Evolutionary conservation across 306 rosid genomes (phyloP).

Genomic region (Fragaria vesca): DNA sequence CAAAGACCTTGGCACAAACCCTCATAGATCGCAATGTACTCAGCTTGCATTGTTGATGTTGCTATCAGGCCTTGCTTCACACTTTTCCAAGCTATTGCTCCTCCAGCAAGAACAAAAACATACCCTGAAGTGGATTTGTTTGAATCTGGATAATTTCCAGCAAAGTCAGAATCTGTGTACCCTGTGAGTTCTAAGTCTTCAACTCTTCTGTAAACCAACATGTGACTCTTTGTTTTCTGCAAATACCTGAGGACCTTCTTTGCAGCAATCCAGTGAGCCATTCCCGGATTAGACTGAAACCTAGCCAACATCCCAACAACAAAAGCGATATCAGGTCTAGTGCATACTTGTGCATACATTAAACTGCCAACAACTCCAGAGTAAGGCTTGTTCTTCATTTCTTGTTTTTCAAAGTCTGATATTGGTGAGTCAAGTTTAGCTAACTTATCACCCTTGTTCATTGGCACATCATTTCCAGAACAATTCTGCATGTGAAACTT

Average conservation of each 20-base stretch:
- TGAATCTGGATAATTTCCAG: neutral
- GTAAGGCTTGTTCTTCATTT: neutral
- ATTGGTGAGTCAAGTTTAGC: neutral
- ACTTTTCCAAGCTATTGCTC: neutral
- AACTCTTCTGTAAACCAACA: neutral
- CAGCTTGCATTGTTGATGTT: neutral
- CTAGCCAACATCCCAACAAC: neutral
- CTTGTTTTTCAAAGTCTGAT: neutral
- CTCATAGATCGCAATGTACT: neutral
- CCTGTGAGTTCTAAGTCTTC: neutral
- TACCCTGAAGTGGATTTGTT: neutral
- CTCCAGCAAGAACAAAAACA: neutral
- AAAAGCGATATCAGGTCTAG: neutral
- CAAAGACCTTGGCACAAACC: neutral
- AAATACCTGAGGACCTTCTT: neutral
- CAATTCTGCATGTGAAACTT: neutral
- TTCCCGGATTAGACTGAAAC: neutral
- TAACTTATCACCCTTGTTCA: neutral
- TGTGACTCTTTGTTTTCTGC: neutral
- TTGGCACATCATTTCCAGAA: neutral
- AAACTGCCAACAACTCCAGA: neutral
- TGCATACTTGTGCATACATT: neutral
- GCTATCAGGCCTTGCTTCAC: neutral
- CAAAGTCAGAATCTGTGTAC: neutral
- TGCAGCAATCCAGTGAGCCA: neutral